Evolutionary conservation across 1,139 yeast species (phyloP).

Genomic region (Kodamaea sp.): DNA sequence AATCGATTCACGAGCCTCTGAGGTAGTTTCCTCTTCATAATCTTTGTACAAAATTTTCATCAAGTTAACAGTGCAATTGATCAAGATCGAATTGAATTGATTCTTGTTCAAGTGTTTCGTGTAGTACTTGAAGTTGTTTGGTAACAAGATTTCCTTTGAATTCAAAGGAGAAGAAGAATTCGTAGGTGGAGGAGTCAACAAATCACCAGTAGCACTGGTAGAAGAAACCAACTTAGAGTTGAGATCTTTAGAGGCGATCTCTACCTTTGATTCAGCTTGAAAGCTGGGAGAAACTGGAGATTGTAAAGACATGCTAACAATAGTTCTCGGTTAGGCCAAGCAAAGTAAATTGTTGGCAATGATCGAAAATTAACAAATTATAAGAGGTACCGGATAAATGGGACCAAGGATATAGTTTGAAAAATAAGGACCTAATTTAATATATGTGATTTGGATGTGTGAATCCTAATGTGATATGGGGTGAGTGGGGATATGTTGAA

Average conservation of each 20-base stretch:
- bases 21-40: not conserved
- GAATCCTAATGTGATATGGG: no score
- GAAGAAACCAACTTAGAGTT: slow-evolving; percentile 1
- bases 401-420: not conserved
- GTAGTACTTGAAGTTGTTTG: slow-evolving; percentile 45
- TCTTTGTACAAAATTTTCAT: slow-evolving; percentile 37
- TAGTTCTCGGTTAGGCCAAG: slow-evolving; percentile 1
- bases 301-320: slow-evolving; percentile 9
- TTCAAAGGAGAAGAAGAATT: slow-evolving; percentile 16
- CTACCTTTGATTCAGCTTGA: slow-evolving; percentile 1
- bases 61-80: slow-evolving; percentile 40
- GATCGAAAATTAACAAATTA: no score
- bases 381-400: not conserved
- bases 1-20: slow-evolving; percentile 4
- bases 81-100: slow-evolving; percentile 43
- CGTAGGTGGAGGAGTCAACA: slow-evolving; percentile 21
- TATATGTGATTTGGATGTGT: not conserved
- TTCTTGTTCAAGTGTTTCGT: slow-evolving; percentile 40
- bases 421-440: not conserved
- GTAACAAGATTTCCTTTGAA: slow-evolving; percentile 19
- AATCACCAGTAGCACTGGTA: slow-evolving; percentile 6
- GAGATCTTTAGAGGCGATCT: slow-evolving; percentile 4
- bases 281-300: slow-evolving; percentile 13
- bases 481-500: no score
- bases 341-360: slow-evolving; percentile 6